phyloP scores from a whole-genome alignment of 768 basidiomycete genomes.

The Naematelia encephala region DNA sequence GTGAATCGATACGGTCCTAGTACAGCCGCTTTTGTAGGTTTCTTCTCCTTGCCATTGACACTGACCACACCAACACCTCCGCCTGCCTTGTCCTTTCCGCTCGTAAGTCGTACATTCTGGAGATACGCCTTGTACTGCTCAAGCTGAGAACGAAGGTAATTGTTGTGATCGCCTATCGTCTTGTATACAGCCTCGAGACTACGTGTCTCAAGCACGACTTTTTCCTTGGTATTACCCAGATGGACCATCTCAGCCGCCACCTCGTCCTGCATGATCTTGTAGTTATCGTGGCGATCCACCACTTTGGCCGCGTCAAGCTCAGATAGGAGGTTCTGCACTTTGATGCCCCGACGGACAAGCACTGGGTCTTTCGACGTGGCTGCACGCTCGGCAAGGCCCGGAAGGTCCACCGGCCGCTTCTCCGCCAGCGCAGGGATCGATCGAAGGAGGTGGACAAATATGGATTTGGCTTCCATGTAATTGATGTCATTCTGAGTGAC shows the following conservation, averaged over 20 bases:
- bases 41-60: conserved; percentile 97
- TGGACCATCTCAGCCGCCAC: conserved; percentile 92
- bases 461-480: conserved; percentile 99
- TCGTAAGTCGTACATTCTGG: conserved; percentile 90
- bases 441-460: conserved; percentile 94
- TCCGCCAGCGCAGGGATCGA: conserved; percentile 82
- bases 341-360: conserved; percentile 94
- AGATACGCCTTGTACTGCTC: conserved; percentile 99
- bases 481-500: conserved; percentile 97
- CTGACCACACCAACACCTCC: conserved; percentile 86
- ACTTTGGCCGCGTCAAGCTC: conserved; percentile 89
- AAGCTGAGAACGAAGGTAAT: conserved; percentile 89
- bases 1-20: conserved; percentile 97
- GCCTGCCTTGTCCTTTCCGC: conserved; percentile 75
- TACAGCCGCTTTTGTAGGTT: conserved; percentile 74
- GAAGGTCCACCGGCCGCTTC: conserved; percentile 82
- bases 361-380: conserved; percentile 96
- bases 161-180: conserved; percentile 99
- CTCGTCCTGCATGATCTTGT: conserved; percentile 95
- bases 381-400: conserved; percentile 84
- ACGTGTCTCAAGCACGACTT: conserved; percentile 86
- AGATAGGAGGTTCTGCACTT: conserved; percentile 97
- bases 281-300: conserved; percentile 76
- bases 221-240: conserved; percentile 92
- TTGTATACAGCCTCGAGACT: conserved; percentile 96